Conservation (phyloP, 805 yeast species). For the Kluyveromyces aestuarii region DNA sequence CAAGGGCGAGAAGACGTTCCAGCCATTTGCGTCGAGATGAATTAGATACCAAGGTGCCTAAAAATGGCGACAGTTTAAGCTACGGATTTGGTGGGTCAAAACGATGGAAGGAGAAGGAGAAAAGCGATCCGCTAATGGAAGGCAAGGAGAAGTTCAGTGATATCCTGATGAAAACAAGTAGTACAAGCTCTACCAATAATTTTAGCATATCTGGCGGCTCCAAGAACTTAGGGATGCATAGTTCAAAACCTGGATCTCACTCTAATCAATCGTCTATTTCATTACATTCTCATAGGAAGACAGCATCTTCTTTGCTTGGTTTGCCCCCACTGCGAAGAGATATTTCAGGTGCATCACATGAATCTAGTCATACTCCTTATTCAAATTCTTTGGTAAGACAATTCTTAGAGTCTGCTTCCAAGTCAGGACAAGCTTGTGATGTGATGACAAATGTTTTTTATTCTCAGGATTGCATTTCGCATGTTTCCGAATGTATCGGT, state of each 20-base stretch:
- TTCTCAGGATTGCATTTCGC: background rate
- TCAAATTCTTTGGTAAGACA: conserved; percentile 1
- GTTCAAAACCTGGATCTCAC: background rate
- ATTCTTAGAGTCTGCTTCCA: conserved; percentile 1
- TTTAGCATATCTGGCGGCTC: background rate
- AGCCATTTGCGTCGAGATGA: background rate
- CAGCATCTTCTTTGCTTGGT: background rate
- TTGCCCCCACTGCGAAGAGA: background rate
- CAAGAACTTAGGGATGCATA: background rate
- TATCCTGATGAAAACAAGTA: background rate
- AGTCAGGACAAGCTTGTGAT: background rate
- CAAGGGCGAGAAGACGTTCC: background rate
- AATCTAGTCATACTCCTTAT: background rate
- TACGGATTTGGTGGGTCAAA: background rate
- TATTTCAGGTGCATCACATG: background rate
- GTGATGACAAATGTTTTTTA: background rate
- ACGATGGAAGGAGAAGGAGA: background rate
- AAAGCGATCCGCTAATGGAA: background rate
- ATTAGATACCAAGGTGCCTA: background rate
- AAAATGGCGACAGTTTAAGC: background rate
- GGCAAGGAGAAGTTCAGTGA: conserved; percentile 1
- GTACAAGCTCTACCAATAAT: background rate
- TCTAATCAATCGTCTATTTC: background rate
- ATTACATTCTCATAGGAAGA: background rate
- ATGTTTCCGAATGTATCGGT: background rate